Conservation (phyloP, 768 basidiomycete species). For the Lentinula sp. region DNA sequence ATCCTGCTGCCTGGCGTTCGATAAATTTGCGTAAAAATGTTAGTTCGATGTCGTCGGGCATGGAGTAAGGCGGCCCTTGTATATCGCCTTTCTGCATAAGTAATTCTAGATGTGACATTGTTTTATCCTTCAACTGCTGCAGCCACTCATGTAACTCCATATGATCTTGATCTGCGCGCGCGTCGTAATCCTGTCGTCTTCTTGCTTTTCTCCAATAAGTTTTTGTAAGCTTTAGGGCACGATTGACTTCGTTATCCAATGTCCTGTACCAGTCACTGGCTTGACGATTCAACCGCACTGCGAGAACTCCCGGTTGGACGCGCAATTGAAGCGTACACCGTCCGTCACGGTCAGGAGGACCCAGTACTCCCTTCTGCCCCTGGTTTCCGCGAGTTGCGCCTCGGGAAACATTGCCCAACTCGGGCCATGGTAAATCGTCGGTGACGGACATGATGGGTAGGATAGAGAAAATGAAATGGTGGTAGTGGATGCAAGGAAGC, state of each 20-base stretch:
- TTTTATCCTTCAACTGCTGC: constrained; percentile 83
- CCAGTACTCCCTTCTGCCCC: constrained; percentile 77
- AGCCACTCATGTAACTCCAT: constrained; percentile 89
- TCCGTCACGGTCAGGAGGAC: constrained; percentile 67
- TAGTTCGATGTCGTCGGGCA: constrained; percentile 76
- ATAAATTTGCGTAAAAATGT: constrained; percentile 78
- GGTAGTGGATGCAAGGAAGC: constrained; percentile 11
- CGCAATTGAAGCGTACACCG: constrained; percentile 73
- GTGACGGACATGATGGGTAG: constrained; percentile 38
- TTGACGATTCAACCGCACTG: constrained; percentile 66
- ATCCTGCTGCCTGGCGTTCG: constrained; percentile 68
- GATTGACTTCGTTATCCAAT: constrained; percentile 73
- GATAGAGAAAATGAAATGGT: constrained; percentile 17
- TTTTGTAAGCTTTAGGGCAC: constrained; percentile 78
- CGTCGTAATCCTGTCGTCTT: constrained; percentile 79
- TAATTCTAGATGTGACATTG: constrained; percentile 81
- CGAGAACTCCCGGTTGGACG: constrained; percentile 78
- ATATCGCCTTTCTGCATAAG: constrained; percentile 88
- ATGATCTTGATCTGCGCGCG: constrained; percentile 80
- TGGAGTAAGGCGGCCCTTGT: constrained; percentile 73
- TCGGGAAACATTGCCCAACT: constrained; percentile 78
- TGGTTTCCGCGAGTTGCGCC: constrained; percentile 83
- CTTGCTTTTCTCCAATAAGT: constrained; percentile 83
- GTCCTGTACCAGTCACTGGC: constrained; percentile 80
- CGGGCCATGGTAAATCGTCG: constrained; percentile 84